Evolutionary conservation across 306 rosid genomes (phyloP), one percentile per base, ranked within the genome.

Genomic region (Astragalus glycyphyllos): DNA sequence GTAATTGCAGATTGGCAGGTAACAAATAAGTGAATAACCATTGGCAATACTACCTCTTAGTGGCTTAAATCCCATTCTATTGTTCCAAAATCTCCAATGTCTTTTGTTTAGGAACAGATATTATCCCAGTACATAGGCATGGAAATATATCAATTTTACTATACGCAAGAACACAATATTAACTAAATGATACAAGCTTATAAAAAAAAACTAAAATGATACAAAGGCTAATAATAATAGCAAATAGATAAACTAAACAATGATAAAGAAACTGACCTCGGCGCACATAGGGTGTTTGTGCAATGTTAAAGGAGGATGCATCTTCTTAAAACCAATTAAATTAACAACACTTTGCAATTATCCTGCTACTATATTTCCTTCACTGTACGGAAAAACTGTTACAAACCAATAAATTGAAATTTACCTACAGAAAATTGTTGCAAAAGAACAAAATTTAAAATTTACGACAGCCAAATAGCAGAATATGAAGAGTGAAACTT

Each of bases 271-370:
- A 83, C 96, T 90, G 68, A 93, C 98, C 67, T 90, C 88, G 0
- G 90, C 88, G 4, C 98, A 90, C 96, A 87, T 88, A 0, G 98
- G 98, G 75, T 93, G 98, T 81, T 88, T 90, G 86, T 93, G 98
- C 65, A 90, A 69, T 45, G 98, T 86, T 55, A 93, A 73, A 59
- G 97, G 98, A 81, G 98, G 98, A 77, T 93, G 98, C 97, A 93
- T 85, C 73, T 73, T 79, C 79, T 11, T 40, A 71, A 58, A 58
- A 59, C 5, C 13, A 68, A 82, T 23, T 76, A 79, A 80, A 77
- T 23, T 72, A 45, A 35, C 49, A 80, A 76, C 46, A 46, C 63
- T 81, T 84, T 73, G 57, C 31, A 26, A 26, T 26, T 26, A 26
- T 48, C 57, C 69, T 69, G 64, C 69, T 56, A 20, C 38, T 70